Base-by-base conservation (phyloP, 192 early-diverging fungal species). In the Podochytrium sp. region DNA sequence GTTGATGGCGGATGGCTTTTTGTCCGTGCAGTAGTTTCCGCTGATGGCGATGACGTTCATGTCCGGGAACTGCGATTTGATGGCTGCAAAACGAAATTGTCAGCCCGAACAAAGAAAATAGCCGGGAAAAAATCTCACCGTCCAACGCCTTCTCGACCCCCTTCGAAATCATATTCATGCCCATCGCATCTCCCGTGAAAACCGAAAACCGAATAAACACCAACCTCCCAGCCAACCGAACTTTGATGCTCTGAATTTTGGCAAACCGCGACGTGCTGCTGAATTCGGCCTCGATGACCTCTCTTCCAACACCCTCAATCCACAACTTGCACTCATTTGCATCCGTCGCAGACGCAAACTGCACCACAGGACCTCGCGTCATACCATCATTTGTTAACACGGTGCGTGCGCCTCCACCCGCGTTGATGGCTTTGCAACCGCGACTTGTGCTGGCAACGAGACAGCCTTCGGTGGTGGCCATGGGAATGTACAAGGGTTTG, bases 141-240 rank as follows among this genome's bases (percentile, higher is more conserved):
- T 85, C 80, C 67, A 97, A 78, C 0, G 95, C 84, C 80, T 91
- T 87, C 83, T 97, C 96, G 67, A 92, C 93, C 34, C 94, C 94
- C 78, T 97, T 97, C 27, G 95, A 96, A 50, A 96, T 96, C 95
- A 97, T 97, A 79, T 97, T 97, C 95, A 97, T 97, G 29, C 95
- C 96, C 96, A 97, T 97, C 3, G 96, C 96, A 80, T 97, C 96
- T 58, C 96, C 96, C 1, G 96, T 97, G 0, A 90, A 85, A 1
- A 95, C 94, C 0, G 92, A 83, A 83, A 97, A 97, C 29, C 96
- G 91, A 65, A 97, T 90, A 58, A 85, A 97, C 1, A 95, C 82
- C 43, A 96, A 79, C 32, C 90, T 85, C 7, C 96, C 96, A 38
- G 94, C 92, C 16, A 96, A 56, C 6, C 91, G 89, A 14, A 92